These are phyloP conservation scores for Metschnikowia arizonensis DNA, from an alignment of 805 yeast species.

Conservation along the genomic window DNA sequence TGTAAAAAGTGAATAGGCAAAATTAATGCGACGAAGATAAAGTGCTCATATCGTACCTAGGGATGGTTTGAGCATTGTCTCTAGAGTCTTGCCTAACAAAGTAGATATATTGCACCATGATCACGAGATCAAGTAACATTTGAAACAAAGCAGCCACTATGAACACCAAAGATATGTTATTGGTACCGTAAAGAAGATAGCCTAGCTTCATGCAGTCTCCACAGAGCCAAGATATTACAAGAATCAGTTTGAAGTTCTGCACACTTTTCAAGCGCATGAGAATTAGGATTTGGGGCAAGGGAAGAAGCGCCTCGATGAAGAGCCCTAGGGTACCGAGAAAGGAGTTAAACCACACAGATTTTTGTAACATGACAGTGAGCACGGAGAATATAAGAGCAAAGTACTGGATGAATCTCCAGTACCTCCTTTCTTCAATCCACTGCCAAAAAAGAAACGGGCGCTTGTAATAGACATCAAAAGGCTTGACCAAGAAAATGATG, in stretches of 20 bases:
- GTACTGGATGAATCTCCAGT: conserved; percentile 58
- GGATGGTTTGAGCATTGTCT: conserved; percentile 7
- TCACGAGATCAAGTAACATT: conserved; percentile 66
- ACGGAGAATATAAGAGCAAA: conserved; percentile 42
- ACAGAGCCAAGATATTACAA: conserved; percentile 79
- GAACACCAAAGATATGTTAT: conserved; percentile 60
- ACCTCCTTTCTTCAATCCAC: conserved; percentile 59
- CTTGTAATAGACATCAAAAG: conserved; percentile 66
- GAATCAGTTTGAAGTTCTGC: conserved; percentile 72
- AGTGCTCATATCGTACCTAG: conserved; percentile 9
- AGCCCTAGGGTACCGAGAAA: conserved; percentile 61
- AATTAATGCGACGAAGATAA: not conserved
- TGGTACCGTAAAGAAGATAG: conserved; percentile 72
- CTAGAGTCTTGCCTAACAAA: conserved; percentile 37
- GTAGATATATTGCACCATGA: conserved; percentile 68
- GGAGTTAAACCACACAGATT: conserved; percentile 39
- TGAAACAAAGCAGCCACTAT: conserved; percentile 72
- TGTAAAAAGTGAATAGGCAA: not conserved
- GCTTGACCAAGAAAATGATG: conserved; percentile 39
- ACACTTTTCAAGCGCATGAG: conserved; percentile 62
- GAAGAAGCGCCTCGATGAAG: conserved; percentile 66
- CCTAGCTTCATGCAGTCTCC: conserved; percentile 80
- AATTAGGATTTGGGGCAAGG: conserved; percentile 74
- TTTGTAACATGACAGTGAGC: conserved; percentile 38
- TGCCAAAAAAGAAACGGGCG: conserved; percentile 80